Evolutionary conservation across 345 rosid species (phyloP).

Genomic region (Nasturtium officinale): DNA sequence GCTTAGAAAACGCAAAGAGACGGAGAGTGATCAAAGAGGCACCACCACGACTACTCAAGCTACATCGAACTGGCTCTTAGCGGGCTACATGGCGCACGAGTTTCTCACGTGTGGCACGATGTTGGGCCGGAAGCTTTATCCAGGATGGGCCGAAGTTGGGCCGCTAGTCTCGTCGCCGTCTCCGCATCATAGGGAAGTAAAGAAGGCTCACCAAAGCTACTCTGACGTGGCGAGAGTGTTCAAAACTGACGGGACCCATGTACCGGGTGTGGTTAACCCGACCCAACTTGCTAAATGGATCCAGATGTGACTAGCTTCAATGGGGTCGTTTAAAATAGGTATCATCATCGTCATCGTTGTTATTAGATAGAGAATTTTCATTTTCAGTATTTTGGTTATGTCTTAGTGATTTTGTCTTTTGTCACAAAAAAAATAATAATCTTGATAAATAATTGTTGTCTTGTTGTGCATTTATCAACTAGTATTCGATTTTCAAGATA

Average conservation of each 20-base stretch:
- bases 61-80: slow-evolving; percentile 52
- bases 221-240: slow-evolving; percentile 70
- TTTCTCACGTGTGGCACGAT: slow-evolving; percentile 61
- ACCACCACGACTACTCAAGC: neutral
- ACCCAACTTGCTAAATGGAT: slow-evolving; percentile 74
- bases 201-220: slow-evolving; percentile 46
- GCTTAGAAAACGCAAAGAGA: slow-evolving; percentile 60
- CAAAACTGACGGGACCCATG: slow-evolving; percentile 61
- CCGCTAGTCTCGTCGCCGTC: slow-evolving; percentile 29
- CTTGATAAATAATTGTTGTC: neutral
- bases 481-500: neutral
- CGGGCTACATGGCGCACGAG: slow-evolving; percentile 79
- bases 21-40: slow-evolving; percentile 39
- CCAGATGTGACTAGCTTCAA: slow-evolving; percentile 47
- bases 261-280: slow-evolving; percentile 74
- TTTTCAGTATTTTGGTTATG: neutral
- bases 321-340: neutral
- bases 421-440: neutral
- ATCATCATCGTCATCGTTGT: neutral
- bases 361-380: neutral
- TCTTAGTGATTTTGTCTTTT: neutral
- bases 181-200: slow-evolving; percentile 35
- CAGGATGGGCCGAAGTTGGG: slow-evolving; percentile 43
- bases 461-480: neutral
- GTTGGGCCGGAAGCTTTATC: slow-evolving; percentile 54